Conservation (phyloP, 1,139 yeast species). For the Candida albicans region DNA sequence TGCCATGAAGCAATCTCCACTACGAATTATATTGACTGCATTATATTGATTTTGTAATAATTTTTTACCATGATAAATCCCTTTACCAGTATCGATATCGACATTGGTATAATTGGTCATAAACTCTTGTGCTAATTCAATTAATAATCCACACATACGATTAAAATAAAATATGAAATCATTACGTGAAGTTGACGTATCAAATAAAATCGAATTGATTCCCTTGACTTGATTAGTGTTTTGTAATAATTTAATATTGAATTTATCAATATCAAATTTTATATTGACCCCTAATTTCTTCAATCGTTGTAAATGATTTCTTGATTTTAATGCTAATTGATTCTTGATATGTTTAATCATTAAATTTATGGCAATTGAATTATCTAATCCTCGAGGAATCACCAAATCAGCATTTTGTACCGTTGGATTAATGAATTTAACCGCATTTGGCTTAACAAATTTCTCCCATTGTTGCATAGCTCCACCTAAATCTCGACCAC, state of each 20-base stretch:
- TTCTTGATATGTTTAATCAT: conserved; percentile 77
- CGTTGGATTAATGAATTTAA: conserved; percentile 71
- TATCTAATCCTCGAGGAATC: conserved; percentile 87
- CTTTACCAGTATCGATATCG: conserved; percentile 47
- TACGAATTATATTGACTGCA: conserved; percentile 79
- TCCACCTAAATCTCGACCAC: conserved; percentile 83
- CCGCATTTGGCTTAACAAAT: conserved; percentile 92
- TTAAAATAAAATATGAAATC: conserved; percentile 87
- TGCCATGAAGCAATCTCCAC: conserved; percentile 89
- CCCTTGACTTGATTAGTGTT: conserved; percentile 69
- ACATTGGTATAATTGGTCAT: conserved; percentile 27
- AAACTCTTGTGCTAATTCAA: conserved; percentile 65
- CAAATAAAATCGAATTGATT: conserved; percentile 68
- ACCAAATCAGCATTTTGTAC: conserved; percentile 81
- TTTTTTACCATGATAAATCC: conserved; percentile 39
- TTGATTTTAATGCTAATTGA: conserved; percentile 65
- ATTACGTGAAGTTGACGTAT: conserved; percentile 55
- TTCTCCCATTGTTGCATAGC: conserved; percentile 86
- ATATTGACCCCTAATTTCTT: conserved; percentile 50
- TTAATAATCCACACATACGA: conserved; percentile 68
- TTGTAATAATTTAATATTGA: conserved; percentile 44
- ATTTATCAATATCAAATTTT: conserved; percentile 29
- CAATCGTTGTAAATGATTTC: conserved; percentile 62
- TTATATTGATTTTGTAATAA: conserved; percentile 48
- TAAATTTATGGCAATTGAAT: conserved; percentile 73